Percentiles rank a stretch among this genome's conserved stretches.
These are phyloP conservation scores for Alternaria ethzedia DNA, from an alignment of 2,329 filamentous ascomycete species.

Conservation along the genomic window DNA sequence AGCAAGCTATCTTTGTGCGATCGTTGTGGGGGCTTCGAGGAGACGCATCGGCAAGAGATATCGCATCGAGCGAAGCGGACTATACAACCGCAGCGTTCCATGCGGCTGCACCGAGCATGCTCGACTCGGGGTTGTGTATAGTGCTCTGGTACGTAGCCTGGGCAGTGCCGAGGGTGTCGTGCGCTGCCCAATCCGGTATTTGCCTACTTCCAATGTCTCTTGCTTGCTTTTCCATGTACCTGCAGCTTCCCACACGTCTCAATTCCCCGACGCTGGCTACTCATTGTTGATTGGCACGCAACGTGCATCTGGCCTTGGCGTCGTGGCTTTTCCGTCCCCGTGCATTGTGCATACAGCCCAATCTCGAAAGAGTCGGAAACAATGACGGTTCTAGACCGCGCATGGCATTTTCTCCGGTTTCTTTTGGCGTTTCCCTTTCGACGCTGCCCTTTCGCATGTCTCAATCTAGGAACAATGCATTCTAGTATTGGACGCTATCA, in stretches of 20 bases:
- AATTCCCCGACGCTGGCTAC: slow-evolving; percentile 12
- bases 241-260: slow-evolving; percentile 3
- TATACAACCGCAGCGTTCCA: slow-evolving; percentile 13
- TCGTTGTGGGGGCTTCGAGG: slow-evolving; percentile 6
- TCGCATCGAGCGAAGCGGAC: slow-evolving; percentile 14
- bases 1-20: slow-evolving; percentile 4
- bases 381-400: slow-evolving; percentile 3
- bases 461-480: not conserved
- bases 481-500: not conserved
- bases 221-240: slow-evolving; percentile 11
- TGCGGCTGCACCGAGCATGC: slow-evolving; percentile 22
- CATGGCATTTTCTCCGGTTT: slow-evolving; percentile 4
- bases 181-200: slow-evolving; percentile 11
- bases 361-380: slow-evolving; percentile 15
- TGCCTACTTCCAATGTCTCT: slow-evolving; percentile 15
- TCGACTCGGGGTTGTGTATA: slow-evolving; percentile 19
- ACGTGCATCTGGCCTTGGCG: slow-evolving; percentile 14
- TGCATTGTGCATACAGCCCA: slow-evolving; percentile 14
- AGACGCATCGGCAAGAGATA: slow-evolving; percentile 7
- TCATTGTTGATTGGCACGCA: slow-evolving; percentile 13
- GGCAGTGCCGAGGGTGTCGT: slow-evolving; percentile 11
- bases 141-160: slow-evolving; percentile 31
- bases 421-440: not conserved
- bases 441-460: not conserved
- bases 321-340: slow-evolving; percentile 15